Evolutionary conservation across 495 filamentous ascomycete genomes (phyloP).

Genomic region (Xeromyces bisporus): DNA sequence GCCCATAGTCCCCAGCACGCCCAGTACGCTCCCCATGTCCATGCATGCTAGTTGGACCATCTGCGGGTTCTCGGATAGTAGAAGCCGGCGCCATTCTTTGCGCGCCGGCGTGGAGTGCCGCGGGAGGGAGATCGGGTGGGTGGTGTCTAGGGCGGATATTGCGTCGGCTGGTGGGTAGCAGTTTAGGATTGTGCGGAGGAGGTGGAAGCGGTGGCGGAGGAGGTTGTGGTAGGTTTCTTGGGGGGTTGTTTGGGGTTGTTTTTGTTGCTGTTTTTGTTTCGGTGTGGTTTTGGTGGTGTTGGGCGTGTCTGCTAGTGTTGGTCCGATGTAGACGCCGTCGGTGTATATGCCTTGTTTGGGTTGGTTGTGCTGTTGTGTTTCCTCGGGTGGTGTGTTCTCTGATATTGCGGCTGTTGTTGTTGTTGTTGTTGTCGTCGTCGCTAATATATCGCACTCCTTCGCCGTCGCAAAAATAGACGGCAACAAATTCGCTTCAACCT

Average conservation of each 20-base stretch:
- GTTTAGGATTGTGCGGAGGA: constrained; percentile 41
- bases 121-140: constrained; percentile 40
- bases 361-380: background rate
- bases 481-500: constrained; percentile 56
- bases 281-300: constrained; percentile 1
- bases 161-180: constrained; percentile 32
- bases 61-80: constrained; percentile 40
- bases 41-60: constrained; percentile 54
- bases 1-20: constrained; percentile 28
- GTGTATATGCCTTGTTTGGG: constrained; percentile 5
- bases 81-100: constrained; percentile 33
- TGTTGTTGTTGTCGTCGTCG: background rate
- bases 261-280: constrained; percentile 17
- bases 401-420: background rate
- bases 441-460: too few species aligned
- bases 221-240: constrained; percentile 45
- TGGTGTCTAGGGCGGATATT: constrained; percentile 33
- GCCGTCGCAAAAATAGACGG: constrained; percentile 43
- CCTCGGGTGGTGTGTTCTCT: background rate
- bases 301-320: constrained; percentile 16
- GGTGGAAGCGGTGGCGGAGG: constrained; percentile 40
- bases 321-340: constrained; percentile 20
- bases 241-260: constrained; percentile 10
- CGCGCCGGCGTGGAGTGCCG: constrained; percentile 21
- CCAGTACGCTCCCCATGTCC: constrained; percentile 42